Base-by-base conservation (phyloP, 106 monocot species). In the Allium cepa region DNA sequence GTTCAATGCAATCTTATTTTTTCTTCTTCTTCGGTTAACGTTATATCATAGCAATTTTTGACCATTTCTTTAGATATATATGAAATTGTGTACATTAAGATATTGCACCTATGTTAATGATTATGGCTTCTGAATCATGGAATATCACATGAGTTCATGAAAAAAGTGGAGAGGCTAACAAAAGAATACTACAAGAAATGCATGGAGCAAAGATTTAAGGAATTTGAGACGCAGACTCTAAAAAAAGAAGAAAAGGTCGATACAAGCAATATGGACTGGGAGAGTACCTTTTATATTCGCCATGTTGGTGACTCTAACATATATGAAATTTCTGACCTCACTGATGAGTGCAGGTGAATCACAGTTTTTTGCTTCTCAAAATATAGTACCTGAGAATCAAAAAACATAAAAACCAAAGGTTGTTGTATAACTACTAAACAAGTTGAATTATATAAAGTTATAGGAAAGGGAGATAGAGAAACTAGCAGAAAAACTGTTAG, bases 61-160 rank as follows among this genome's bases (percentile, higher is more conserved):
- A 55, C 13, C 7, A 36, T 36, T 26, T 59, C 22, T 9, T 17
- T 18, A 16, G 10, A 59, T 26, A n/a, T 59, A 10, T 15, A 0
- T 59, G 17, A 18, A 17, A 8, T 14, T 11, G 12, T 10, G 1
- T 59, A 18, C 10, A 26, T 59, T 10, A 45, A 2, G 7, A 36
- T 9, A 28, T 1, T 62, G 9, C 8, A 47, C 15, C 16, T 48
- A 7, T 0, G 15, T 55, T 28, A 2, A 9, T 47, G 16, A 17
- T 8, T 72, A 62, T 49, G 88, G 92, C 36, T 92, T 28, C 59
- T 92, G 76, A 92, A 85, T 79, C 92, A 92, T 70, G 92, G 85
- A 9, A 78, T 92, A 28, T 62, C 88, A 2, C 48, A 64, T 12
- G 85, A 85, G 60, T 78, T 88, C 50, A 78, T 92, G 80, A 85